Base-by-base conservation (phyloP, 2,329 filamentous ascomycete species). In the Colletotrichum australisinense region DNA sequence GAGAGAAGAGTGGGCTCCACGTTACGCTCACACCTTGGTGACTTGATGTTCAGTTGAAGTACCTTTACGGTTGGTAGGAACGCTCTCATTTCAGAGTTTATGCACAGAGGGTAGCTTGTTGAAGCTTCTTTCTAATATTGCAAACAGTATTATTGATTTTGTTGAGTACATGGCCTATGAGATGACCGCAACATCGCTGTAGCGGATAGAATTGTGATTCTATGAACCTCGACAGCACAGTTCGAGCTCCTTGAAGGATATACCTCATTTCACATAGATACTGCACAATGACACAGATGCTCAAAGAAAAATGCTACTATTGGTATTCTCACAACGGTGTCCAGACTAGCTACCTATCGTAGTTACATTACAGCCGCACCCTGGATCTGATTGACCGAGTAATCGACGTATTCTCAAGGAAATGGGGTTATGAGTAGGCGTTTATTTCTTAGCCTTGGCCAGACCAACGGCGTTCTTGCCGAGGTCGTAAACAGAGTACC, bases 401-500 rank as follows among this genome's bases (percentile, higher is more conserved):
- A 52, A 35, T 62, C 28, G 49, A 66, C 67, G 35, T 71, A 19
- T 62, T 56, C 28, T 66, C 49, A 71, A 73, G 24, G 55, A 66
- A 66, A 69, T n/a, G 28, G 55, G 12, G 5, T 38, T 42, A 24
- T 63, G 30, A 62, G 56, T 14, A 73, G 69, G 57, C 67, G 32
- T 59, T 73, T 78, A 81, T 75, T 83, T 82, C 87, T 95, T 97
- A 77, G 96, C 90, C 86, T 93, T 93, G 80, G 96, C 97, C 79
- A 99, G 91, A 81, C 95, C 95, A 76, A 99, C 95, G 69, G 93
- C 92, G 81, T 93, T 89, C 88, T 94, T 95, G 83, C 94, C 95
- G 74, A 98, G 90, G 85, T 99, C 95, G 83, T 99, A 99, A 81
- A 99, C 93, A 76, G 95, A 97, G 91, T 98, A 98, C 89, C 93